These are phyloP conservation scores for Prunus mume DNA, from an alignment of 306 rosid genomes.

Conservation along the genomic window DNA sequence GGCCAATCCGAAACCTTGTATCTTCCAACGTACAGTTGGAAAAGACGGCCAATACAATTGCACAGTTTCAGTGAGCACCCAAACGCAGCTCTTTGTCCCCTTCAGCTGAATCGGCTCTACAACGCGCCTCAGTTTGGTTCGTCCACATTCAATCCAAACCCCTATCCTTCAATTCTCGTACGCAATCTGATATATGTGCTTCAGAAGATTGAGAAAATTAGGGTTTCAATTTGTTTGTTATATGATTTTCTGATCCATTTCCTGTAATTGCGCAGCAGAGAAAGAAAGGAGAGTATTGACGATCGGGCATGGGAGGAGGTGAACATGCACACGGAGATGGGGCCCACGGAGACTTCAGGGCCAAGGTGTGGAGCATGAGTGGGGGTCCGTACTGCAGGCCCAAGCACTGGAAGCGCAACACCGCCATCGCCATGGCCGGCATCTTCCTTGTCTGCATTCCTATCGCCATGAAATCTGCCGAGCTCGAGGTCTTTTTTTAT, in stretches of 20 bases:
- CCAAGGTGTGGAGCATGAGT: slow-evolving; percentile 90
- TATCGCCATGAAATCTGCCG: slow-evolving; percentile 89
- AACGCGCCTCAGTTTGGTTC: not conserved
- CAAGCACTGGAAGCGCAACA: slow-evolving; percentile 94
- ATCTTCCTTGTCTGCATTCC: slow-evolving; percentile 87
- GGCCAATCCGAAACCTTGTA: not conserved
- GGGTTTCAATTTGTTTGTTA: slow-evolving; percentile 31
- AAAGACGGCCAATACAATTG: not conserved
- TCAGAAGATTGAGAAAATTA: slow-evolving; percentile 7
- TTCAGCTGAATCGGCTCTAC: slow-evolving; percentile 3
- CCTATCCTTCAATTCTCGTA: not conserved
- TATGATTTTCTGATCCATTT: slow-evolving; percentile 11
- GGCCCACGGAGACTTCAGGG: slow-evolving; percentile 60
- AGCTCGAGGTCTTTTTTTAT: slow-evolving; percentile 67
- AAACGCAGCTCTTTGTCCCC: not conserved
- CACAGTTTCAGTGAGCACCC: not conserved
- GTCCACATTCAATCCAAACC: not conserved
- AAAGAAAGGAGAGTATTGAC: slow-evolving; percentile 4
- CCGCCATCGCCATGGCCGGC: slow-evolving; percentile 88
- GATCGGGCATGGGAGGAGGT: slow-evolving; percentile 58
- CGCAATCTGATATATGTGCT: not conserved
- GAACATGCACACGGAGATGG: slow-evolving; percentile 64
- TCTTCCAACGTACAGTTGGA: not conserved
- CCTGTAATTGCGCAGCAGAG: not conserved
- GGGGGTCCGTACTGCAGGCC: slow-evolving; percentile 96